Conservation (phyloP, 345 rosid genomes). For the Gossypium stocksii region DNA sequence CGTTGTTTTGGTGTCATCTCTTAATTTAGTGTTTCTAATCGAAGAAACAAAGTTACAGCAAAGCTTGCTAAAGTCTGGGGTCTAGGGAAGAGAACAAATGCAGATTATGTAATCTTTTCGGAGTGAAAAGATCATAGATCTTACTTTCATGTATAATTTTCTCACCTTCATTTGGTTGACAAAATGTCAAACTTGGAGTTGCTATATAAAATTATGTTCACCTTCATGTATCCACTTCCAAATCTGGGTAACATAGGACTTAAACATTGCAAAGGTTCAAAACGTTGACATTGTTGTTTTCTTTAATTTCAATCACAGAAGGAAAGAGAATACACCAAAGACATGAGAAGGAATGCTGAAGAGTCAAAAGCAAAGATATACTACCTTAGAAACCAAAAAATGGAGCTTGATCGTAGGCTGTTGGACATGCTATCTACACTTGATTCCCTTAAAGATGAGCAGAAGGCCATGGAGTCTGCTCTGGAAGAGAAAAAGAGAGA, state of each 20-base stretch:
- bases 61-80: background rate
- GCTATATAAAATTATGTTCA: too few species aligned
- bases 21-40: background rate
- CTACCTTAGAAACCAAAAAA: conserved; percentile 37
- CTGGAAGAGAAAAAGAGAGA: conserved; percentile 43
- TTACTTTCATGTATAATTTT: background rate
- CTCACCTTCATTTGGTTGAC: background rate
- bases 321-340: conserved; percentile 40
- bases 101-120: background rate
- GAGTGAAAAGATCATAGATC: too few species aligned
- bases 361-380: conserved; percentile 44
- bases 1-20: background rate
- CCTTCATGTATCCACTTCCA: too few species aligned
- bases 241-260: background rate
- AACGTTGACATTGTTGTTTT: background rate
- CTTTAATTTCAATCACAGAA: conserved; percentile 28
- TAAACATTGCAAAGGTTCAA: background rate
- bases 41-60: background rate
- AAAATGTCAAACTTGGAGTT: background rate
- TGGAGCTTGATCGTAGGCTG: conserved; percentile 44
- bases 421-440: conserved; percentile 52
- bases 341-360: conserved; percentile 37
- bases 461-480: conserved; percentile 36
- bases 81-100: background rate
- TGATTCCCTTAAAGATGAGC: conserved; percentile 54